Evolutionary conservation across 2,329 filamentous ascomycete species (phyloP).

Genomic region (Aureobasidium sp.): DNA sequence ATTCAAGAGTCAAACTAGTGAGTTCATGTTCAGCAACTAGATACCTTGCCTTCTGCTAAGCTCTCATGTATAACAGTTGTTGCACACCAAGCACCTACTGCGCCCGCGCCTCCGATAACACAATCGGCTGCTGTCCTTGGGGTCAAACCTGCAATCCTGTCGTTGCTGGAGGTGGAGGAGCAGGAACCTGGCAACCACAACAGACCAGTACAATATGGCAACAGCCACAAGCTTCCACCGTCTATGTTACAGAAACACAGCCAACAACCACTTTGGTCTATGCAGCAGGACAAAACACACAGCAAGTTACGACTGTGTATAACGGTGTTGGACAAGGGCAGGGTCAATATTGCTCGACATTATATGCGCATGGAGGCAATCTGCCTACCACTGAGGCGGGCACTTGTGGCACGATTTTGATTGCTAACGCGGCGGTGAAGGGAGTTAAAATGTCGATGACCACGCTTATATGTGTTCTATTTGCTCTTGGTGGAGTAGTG

Average conservation of each 20-base stretch:
- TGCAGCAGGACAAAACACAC: constrained; percentile 9
- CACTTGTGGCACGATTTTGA: constrained; percentile 28
- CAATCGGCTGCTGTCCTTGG: constrained; percentile 26
- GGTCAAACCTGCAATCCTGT: constrained; percentile 23
- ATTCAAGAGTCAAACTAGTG: constrained; percentile 37
- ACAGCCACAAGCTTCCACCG: constrained; percentile 13
- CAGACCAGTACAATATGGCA: constrained; percentile 15
- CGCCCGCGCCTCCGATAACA: constrained; percentile 21
- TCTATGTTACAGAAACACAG: constrained; percentile 10
- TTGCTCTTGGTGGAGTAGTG: no score
- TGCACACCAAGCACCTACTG: constrained; percentile 25
- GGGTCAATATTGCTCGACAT: constrained; percentile 24
- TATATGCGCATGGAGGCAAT: constrained; percentile 24
- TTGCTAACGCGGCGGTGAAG: constrained; percentile 15
- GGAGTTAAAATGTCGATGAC: no score
- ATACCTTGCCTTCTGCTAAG: neutral
- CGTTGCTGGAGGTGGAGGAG: constrained; percentile 8
- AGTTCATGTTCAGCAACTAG: constrained; percentile 10
- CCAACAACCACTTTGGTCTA: constrained; percentile 17
- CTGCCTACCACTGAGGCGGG: constrained; percentile 25
- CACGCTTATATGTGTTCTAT: no score
- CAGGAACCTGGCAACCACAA: constrained; percentile 13
- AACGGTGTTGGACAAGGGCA: neutral
- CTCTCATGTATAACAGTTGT: constrained; percentile 19
- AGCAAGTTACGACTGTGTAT: neutral